These are phyloP conservation scores for Suillus ampliporus DNA, from an alignment of 768 basidiomycete genomes.

Conservation along the genomic window DNA sequence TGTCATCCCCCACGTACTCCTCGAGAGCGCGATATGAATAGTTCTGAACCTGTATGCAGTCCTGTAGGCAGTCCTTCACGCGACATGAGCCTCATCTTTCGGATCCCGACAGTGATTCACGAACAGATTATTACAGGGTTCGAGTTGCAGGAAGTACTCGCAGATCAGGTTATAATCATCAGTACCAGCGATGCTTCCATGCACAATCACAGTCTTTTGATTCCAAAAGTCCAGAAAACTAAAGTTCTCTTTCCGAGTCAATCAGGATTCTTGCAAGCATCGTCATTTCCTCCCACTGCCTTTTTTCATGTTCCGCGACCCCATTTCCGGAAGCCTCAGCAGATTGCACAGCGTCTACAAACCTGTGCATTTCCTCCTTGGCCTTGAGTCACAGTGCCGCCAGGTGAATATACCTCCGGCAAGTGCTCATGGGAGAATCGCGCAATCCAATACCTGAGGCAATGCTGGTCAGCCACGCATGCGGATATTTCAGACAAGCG, in stretches of 20 bases:
- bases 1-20: not conserved
- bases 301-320: constrained; percentile 21
- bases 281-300: constrained; percentile 27
- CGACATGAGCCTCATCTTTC: not conserved
- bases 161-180: not conserved
- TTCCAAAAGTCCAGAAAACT: not conserved
- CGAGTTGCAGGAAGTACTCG: not conserved
- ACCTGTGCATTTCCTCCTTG: constrained; percentile 12
- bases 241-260: not conserved
- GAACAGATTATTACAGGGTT: not conserved
- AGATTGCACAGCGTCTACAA: constrained; percentile 20
- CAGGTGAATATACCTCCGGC: constrained; percentile 21
- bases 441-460: constrained; percentile 22
- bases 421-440: constrained; percentile 24
- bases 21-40: not conserved
- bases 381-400: constrained; percentile 17
- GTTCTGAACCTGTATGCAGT: not conserved
- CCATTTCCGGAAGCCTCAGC: constrained; percentile 19
- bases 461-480: not conserved
- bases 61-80: not conserved
- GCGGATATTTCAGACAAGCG: not conserved
- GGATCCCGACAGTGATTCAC: not conserved
- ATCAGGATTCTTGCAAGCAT: constrained; percentile 24
- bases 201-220: not conserved
- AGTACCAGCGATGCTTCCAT: not conserved